These are phyloP conservation scores for Mrakiaceae sp. DNA, from an alignment of 1,284 basidiomycete species.

Conservation along the genomic window DNA sequence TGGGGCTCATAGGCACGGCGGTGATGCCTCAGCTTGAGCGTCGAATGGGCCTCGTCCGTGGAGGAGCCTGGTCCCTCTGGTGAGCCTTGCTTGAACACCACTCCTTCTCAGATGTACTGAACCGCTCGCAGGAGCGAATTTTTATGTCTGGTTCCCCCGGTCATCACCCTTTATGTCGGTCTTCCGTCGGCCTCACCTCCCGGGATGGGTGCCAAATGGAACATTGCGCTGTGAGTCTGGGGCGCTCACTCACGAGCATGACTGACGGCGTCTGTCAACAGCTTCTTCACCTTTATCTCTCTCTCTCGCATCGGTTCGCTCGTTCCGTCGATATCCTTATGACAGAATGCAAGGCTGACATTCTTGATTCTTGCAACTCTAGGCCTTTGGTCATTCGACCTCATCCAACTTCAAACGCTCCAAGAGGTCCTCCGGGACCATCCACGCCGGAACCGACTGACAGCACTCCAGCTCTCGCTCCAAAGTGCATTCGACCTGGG, in stretches of 20 bases:
- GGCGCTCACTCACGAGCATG: neutral
- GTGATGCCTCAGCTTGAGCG: constrained; percentile 37
- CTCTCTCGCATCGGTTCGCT: constrained; percentile 27
- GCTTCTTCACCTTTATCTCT: constrained; percentile 21
- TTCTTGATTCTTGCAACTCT: neutral
- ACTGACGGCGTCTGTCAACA: too few relatives aligned
- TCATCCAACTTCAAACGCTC: constrained; percentile 35
- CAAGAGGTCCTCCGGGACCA: constrained; percentile 33
- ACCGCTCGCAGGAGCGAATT: constrained; percentile 27
- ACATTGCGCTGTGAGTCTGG: neutral
- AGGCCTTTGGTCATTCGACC: constrained; percentile 41
- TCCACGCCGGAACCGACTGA: constrained; percentile 33
- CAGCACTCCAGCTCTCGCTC: constrained; percentile 34
- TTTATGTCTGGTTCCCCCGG: constrained; percentile 28
- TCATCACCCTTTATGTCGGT: constrained; percentile 21
- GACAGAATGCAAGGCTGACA: neutral
- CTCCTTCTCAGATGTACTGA: neutral
- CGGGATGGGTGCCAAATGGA: constrained; percentile 2
- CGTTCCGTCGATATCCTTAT: neutral
- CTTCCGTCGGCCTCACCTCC: neutral
- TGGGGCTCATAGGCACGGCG: constrained; percentile 38
- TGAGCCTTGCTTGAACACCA: constrained; percentile 16
- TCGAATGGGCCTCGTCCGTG: constrained; percentile 36
- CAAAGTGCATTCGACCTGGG: constrained; percentile 35
- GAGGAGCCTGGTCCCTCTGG: constrained; percentile 39